These are phyloP conservation scores for Ustilago curta DNA, from an alignment of 1,284 basidiomycete species.

Conservation along the genomic window DNA sequence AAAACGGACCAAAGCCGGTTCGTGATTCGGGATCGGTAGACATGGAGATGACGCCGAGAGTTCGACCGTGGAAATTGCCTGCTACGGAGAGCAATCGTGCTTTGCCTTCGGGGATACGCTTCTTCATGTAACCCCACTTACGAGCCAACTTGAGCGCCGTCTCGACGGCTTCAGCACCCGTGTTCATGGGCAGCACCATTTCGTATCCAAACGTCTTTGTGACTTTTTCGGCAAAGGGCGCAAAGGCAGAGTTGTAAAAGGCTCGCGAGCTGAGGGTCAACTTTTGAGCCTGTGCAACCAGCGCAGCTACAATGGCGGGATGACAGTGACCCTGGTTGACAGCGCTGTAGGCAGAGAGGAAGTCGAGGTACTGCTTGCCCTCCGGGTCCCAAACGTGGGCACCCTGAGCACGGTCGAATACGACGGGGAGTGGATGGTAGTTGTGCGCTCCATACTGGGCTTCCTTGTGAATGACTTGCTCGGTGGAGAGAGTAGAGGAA, in stretches of 20 bases:
- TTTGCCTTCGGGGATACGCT: constrained; percentile 83
- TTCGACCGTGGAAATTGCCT: constrained; percentile 96
- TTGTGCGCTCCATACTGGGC: constrained; percentile 84
- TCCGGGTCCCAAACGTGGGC: constrained; percentile 97
- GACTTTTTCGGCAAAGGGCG: constrained; percentile 86
- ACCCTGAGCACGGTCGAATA: constrained; percentile 89
- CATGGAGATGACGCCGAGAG: constrained; percentile 91
- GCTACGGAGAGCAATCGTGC: constrained; percentile 88
- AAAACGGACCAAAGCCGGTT: constrained; percentile 88
- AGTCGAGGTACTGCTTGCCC: constrained; percentile 77
- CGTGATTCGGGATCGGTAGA: constrained; percentile 93
- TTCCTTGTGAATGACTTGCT: constrained; percentile 83
- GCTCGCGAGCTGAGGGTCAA: constrained; percentile 94
- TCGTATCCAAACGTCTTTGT: constrained; percentile 76
- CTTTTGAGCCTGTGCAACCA: constrained; percentile 86
- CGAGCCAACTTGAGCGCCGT: constrained; percentile 75
- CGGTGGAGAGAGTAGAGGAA: constrained; percentile 66
- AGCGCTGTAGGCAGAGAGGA: constrained; percentile 93
- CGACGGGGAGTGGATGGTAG: constrained; percentile 94
- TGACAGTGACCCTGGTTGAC: constrained; percentile 91
- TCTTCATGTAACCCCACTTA: constrained; percentile 73
- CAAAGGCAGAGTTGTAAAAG: constrained; percentile 94
- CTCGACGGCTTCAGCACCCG: constrained; percentile 95
- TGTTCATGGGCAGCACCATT: constrained; percentile 99
- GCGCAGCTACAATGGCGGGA: constrained; percentile 84